Percentiles rank a stretch among this genome's conserved stretches.
Conservation (phyloP, 164 flowering plant genomes). For the Kingdonia uniflora region DNA sequence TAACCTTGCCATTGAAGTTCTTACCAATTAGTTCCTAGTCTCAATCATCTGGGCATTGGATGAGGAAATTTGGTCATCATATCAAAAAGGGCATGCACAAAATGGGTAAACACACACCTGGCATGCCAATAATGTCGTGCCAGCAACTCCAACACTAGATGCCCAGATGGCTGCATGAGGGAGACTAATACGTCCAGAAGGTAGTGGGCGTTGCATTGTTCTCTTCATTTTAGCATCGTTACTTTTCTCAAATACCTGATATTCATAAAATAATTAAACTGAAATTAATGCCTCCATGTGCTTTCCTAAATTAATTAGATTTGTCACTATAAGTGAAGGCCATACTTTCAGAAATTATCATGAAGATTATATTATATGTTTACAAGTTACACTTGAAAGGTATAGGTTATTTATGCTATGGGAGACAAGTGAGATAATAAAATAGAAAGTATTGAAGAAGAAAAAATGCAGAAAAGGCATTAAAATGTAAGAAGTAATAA, state of each 20-base stretch:
- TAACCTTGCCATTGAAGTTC: too few relatives aligned
- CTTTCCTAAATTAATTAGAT: too few relatives aligned
- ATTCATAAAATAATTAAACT: slow-evolving; percentile 7
- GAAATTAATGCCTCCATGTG: background rate
- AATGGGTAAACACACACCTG: slow-evolving; percentile 37
- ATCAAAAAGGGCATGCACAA: background rate
- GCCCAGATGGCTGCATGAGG: slow-evolving; percentile 88
- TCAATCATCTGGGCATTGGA: background rate
- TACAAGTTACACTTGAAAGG: too few relatives aligned
- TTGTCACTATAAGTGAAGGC: too few relatives aligned
- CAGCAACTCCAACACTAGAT: slow-evolving; percentile 57
- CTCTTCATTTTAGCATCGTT: slow-evolving; percentile 97
- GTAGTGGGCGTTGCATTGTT: slow-evolving; percentile 81
- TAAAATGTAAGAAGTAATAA: too few relatives aligned
- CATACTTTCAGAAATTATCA: too few relatives aligned
- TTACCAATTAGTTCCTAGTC: slow-evolving; percentile 21
- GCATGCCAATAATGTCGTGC: slow-evolving; percentile 70
- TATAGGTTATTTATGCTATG: too few relatives aligned
- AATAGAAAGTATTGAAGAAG: too few relatives aligned
- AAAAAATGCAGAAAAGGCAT: too few relatives aligned
- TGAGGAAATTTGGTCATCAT: too few relatives aligned
- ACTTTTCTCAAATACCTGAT: slow-evolving; percentile 67
- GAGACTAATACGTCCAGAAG: slow-evolving; percentile 67
- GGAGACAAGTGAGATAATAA: too few relatives aligned
- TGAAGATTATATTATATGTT: too few relatives aligned